Percentiles rank a stretch among this genome's conserved stretches.
phyloP scores from a whole-genome alignment of 2,329 filamentous ascomycete species.

The Fusarium longipes region DNA sequence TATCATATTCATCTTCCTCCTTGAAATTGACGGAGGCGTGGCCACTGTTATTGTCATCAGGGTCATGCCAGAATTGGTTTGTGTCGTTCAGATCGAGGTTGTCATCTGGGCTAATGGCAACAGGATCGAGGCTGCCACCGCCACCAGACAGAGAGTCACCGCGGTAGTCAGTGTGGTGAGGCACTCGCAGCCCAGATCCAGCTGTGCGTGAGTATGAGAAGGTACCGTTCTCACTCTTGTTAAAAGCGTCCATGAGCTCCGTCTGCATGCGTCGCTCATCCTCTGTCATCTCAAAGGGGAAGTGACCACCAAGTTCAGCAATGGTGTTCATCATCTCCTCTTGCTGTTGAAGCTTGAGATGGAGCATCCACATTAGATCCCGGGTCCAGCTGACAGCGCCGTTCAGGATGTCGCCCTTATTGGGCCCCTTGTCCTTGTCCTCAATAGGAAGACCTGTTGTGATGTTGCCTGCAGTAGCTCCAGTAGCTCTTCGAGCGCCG shows the following conservation, averaged over 20 bases:
- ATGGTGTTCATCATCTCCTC: slow-evolving; percentile 85
- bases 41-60: slow-evolving; percentile 77
- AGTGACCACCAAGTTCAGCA: slow-evolving; percentile 75
- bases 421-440: slow-evolving; percentile 98
- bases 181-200: slow-evolving; percentile 88
- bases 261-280: slow-evolving; percentile 96
- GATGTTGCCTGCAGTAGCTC: slow-evolving; percentile 79
- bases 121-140: slow-evolving; percentile 51
- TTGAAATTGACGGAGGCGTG: slow-evolving; percentile 80
- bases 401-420: slow-evolving; percentile 98
- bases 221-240: slow-evolving; percentile 79
- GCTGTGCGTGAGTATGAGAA: slow-evolving; percentile 87
- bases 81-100: slow-evolving; percentile 61
- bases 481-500: slow-evolving; percentile 81
- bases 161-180: slow-evolving; percentile 90
- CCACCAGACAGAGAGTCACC: slow-evolving; percentile 76
- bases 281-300: slow-evolving; percentile 86
- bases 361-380: slow-evolving; percentile 96
- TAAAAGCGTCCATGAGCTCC: slow-evolving; percentile 87
- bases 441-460: slow-evolving; percentile 93
- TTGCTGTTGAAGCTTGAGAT: slow-evolving; percentile 89
- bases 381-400: slow-evolving; percentile 97
- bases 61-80: slow-evolving; percentile 73
- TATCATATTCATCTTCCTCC: slow-evolving; percentile 92
- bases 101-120: slow-evolving; percentile 55